Percentiles rank a stretch among this genome's conserved stretches.
Conservation (phyloP, 2,329 filamentous ascomycete genomes). For the Leptographium radiaticola region DNA sequence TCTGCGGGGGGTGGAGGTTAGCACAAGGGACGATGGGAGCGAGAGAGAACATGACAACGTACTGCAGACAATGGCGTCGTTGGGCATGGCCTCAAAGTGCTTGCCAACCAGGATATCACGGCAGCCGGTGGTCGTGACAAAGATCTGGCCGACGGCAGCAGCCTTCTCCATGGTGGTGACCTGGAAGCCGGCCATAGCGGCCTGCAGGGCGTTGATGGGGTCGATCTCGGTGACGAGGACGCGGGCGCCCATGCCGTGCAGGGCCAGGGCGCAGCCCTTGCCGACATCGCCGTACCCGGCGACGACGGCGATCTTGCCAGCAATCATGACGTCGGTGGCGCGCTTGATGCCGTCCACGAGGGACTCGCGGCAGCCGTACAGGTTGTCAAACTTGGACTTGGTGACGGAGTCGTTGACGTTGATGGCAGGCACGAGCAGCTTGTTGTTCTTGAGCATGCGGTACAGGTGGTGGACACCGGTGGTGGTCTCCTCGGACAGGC, state of each 20-base stretch:
- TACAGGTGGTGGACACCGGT: conserved; percentile 99
- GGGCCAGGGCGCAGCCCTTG: conserved; percentile 94
- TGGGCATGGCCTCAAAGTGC: conserved; percentile 92
- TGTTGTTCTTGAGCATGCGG: conserved; percentile 85
- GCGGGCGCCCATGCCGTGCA: conserved; percentile 93
- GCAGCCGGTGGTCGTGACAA: conserved; percentile 98
- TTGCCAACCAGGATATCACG: conserved; percentile 86
- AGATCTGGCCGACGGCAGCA: conserved; percentile 81
- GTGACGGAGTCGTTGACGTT: conserved; percentile 99
- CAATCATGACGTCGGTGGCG: conserved; percentile 99
- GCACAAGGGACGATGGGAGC: not conserved
- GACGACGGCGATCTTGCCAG: conserved; percentile 95
- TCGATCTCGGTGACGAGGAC: conserved; percentile 95
- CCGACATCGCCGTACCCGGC: conserved; percentile 98
- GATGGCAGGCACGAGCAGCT: conserved; percentile 87
- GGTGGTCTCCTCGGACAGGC: conserved; percentile 98
- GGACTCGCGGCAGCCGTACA: conserved; percentile 98
- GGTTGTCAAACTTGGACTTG: conserved; percentile 99
- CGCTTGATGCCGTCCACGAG: conserved; percentile 99
- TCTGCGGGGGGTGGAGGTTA: conserved; percentile 31
- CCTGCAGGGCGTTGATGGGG: conserved; percentile 98
- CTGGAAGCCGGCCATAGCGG: conserved; percentile 92
- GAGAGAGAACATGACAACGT: conserved; percentile 23
- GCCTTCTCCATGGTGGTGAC: conserved; percentile 97
- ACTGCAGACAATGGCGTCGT: conserved; percentile 98